phyloP scores from a whole-genome alignment of 2,329 filamentous ascomycete species.

The Domatiomyces globalis region DNA sequence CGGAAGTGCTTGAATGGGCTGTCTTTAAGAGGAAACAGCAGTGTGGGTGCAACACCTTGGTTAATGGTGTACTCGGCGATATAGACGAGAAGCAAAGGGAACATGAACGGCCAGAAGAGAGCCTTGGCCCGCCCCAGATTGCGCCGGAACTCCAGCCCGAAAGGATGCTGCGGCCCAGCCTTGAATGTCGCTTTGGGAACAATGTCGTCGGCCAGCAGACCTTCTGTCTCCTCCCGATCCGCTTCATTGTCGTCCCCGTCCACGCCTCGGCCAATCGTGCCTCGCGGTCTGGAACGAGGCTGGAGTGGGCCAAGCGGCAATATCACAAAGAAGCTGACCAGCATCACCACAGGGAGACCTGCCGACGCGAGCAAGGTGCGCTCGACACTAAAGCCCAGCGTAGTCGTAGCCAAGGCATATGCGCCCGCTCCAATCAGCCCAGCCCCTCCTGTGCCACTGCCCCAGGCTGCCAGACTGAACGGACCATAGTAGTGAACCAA shows the following conservation, averaged over 20 bases:
- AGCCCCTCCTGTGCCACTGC: constrained; percentile 79
- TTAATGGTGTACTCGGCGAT: constrained; percentile 96
- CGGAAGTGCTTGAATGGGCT: constrained; percentile 71
- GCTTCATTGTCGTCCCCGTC: constrained; percentile 25
- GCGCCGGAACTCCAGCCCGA: constrained; percentile 29
- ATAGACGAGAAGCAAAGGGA: constrained; percentile 82
- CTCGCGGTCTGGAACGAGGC: background rate
- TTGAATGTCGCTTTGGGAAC: constrained; percentile 7
- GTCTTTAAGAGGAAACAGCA: constrained; percentile 64
- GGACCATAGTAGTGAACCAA: constrained; percentile 88
- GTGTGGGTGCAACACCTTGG: constrained; percentile 77
- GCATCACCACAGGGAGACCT: constrained; percentile 63
- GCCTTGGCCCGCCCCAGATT: constrained; percentile 52
- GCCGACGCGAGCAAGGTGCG: constrained; percentile 64
- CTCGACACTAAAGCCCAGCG: constrained; percentile 58
- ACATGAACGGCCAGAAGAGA: constrained; percentile 71
- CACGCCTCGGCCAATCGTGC: constrained; percentile 23
- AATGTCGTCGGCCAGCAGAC: constrained; percentile 20
- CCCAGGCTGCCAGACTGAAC: constrained; percentile 79
- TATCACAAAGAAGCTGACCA: constrained; percentile 70
- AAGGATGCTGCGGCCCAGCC: constrained; percentile 9
- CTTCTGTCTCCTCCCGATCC: constrained; percentile 20
- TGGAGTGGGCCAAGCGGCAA: constrained; percentile 54
- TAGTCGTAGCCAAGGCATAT: constrained; percentile 75
- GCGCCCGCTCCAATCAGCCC: constrained; percentile 74